Base-by-base conservation (phyloP, 441 rosid genomes). In the Heliophila coronopifolia region DNA sequence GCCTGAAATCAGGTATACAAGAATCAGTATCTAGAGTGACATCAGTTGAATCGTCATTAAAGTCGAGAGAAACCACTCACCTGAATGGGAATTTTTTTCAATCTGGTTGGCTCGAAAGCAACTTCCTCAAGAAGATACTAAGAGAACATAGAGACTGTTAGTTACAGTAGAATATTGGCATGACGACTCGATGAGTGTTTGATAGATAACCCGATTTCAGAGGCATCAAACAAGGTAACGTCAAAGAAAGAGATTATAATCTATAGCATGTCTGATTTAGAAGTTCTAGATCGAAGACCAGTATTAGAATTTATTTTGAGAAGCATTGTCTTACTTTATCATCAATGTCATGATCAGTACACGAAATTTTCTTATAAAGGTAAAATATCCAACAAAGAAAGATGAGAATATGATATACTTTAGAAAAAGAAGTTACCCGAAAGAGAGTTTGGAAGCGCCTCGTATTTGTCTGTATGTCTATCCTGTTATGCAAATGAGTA, bases 61-160 rank as follows among this genome's bases (percentile, higher is more conserved):
- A 35, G 36, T 0, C 5, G 52, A 25, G 30, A 28, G 3, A 12
- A 35, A 44, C 12, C 6, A 54, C 59, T 40, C 14, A 88, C 99
- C 95, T 88, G 97, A 37, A 76, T 65, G 9, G 95, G 88, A 66
- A 88, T 88, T 63, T 74, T 86, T 48, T 73, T 83, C 59, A 88
- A 53, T 49, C 69, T 78, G 7, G 16, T 40, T 2, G 78, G 77
- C 68, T 71, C 80, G 69, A 88, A 58, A 7, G 92, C 88, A 61
- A 89, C 95, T 71, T 86, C 90, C 59, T 83, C 88, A 14, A 88
- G 92, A 54, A 92, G 94, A 66, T 88, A 88, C 99, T 92, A 68
- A 31, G 17, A 40, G 14, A 59, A 59, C 35, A 52, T n/a, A 40
- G 33, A 43, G 12, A 18, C 3, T 26, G 35, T 59, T 25, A 59